These are phyloP conservation scores for Aspergillus heteromorphus DNA, from an alignment of 495 filamentous ascomycete species.

Conservation along the genomic window DNA sequence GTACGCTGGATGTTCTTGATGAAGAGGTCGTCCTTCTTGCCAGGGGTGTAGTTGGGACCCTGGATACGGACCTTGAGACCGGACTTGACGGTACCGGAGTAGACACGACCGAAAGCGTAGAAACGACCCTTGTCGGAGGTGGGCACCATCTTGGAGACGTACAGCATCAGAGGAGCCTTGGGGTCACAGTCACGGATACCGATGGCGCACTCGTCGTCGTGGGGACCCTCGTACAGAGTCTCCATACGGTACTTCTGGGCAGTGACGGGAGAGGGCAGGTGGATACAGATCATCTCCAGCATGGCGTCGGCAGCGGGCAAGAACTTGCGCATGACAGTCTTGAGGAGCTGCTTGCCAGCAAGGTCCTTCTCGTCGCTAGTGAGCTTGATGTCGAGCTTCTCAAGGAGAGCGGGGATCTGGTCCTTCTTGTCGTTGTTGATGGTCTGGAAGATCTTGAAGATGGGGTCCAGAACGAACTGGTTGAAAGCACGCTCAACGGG, in stretches of 20 bases:
- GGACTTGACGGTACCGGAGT: constrained; percentile 93
- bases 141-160: constrained; percentile 99
- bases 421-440: constrained; percentile 99
- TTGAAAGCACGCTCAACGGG: constrained; percentile 96
- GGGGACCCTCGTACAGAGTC: constrained; percentile 97
- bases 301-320: constrained; percentile 95
- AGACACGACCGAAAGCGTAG: constrained; percentile 99
- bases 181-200: constrained; percentile 97
- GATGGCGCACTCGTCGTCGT: constrained; percentile 85
- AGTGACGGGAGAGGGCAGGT: constrained; percentile 91
- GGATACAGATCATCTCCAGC: constrained; percentile 99
- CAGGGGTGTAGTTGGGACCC: constrained; percentile 96
- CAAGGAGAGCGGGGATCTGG: constrained; percentile 72
- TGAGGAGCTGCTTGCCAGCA: constrained; percentile 94
- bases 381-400: constrained; percentile 93
- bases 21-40: constrained; percentile 98
- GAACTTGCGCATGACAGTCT: constrained; percentile 98
- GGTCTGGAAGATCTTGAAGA: constrained; percentile 94
- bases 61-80: constrained; percentile 99
- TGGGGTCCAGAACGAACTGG: constrained; percentile 97
- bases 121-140: constrained; percentile 99
- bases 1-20: constrained; percentile 99
- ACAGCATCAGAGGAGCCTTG: constrained; percentile 98
- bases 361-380: constrained; percentile 79
- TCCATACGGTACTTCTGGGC: constrained; percentile 98